Conservation (phyloP, 768 basidiomycete genomes). For the Russula earlei region DNA sequence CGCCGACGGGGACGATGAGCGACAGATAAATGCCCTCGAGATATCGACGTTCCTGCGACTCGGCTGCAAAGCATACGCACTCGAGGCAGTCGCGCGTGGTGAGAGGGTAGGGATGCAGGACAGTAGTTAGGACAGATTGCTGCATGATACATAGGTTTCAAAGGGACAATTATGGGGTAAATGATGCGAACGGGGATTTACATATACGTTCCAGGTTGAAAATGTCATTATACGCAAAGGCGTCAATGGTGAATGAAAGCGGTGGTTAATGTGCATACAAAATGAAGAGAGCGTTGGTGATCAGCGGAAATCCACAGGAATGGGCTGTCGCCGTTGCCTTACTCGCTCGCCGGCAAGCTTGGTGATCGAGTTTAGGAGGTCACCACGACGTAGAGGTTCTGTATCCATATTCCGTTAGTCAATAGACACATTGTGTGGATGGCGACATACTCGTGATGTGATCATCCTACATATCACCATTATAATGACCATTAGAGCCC, state of each 20-base stretch:
- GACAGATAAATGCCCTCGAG: background rate
- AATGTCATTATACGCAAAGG: background rate
- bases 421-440: background rate
- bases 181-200: background rate
- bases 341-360: constrained; percentile 63
- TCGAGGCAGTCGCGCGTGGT: background rate
- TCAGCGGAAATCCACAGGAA: constrained; percentile 7
- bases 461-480: constrained; percentile 39
- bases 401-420: background rate
- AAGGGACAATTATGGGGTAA: background rate
- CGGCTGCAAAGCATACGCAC: background rate
- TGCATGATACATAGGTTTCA: background rate
- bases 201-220: background rate
- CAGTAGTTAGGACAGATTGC: background rate
- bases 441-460: constrained; percentile 64
- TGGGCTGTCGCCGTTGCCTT: constrained; percentile 12
- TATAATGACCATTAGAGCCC: background rate
- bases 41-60: background rate
- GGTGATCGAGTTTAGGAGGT: constrained; percentile 73
- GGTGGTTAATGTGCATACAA: background rate
- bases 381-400: constrained; percentile 75
- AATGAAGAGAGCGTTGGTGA: background rate
- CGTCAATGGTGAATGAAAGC: background rate
- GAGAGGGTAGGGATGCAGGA: background rate
- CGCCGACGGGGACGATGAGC: background rate